Evolutionary conservation across 352 stramenopile species (phyloP).

Genomic region (Phytophthora crassamura): DNA sequence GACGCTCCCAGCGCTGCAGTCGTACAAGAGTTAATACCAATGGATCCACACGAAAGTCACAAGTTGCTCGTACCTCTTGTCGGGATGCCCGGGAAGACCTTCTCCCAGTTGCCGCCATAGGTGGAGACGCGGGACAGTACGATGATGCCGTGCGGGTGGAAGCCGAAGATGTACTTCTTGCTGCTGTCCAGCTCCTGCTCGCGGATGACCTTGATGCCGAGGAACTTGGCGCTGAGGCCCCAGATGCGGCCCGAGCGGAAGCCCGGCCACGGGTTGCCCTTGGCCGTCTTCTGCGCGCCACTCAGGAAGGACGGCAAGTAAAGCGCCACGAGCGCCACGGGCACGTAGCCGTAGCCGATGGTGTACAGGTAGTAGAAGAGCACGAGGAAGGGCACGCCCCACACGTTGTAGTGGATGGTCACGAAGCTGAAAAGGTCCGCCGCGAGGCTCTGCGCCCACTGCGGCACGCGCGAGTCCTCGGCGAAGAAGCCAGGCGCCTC

Average conservation of each 20-base stretch:
- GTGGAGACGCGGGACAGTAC: constrained; percentile 73
- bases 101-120: constrained; percentile 76
- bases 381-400: constrained; percentile 50
- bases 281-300: constrained; percentile 58
- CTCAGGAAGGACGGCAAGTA: constrained; percentile 76
- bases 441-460: constrained; percentile 50
- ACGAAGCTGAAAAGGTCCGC: constrained; percentile 65
- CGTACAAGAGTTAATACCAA: constrained; percentile 5
- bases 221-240: constrained; percentile 57
- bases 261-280: constrained; percentile 56
- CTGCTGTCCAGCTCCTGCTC: constrained; percentile 63
- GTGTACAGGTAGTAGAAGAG: constrained; percentile 74
- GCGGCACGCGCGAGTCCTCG: constrained; percentile 43
- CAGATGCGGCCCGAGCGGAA: constrained; percentile 59
- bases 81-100: constrained; percentile 65
- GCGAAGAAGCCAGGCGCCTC: constrained; percentile 55
- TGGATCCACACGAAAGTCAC: background rate
- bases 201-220: constrained; percentile 67
- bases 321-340: constrained; percentile 57
- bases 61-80: constrained; percentile 43
- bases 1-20: constrained; percentile 60
- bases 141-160: constrained; percentile 80
- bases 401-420: constrained; percentile 83
- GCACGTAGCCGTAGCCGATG: constrained; percentile 59
- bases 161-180: constrained; percentile 83